These are phyloP conservation scores for Colletotrichum truncatum DNA, from an alignment of 2,329 filamentous ascomycete species.

Conservation along the genomic window DNA sequence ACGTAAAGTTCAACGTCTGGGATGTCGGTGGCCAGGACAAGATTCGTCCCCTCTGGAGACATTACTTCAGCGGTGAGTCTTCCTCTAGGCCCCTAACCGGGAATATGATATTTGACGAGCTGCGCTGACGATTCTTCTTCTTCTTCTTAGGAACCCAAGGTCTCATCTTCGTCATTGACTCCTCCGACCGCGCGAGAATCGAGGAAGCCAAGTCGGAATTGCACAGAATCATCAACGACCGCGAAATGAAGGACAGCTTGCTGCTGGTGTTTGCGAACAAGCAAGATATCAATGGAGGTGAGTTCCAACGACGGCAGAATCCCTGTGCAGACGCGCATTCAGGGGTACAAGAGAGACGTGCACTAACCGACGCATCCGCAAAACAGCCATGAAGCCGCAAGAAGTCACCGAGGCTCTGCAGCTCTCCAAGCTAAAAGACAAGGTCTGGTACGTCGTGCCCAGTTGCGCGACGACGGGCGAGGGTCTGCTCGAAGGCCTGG, in stretches of 20 bases:
- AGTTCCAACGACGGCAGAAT: background rate
- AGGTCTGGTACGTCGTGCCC: conserved; percentile 86
- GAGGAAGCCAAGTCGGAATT: conserved; percentile 93
- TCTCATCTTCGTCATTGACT: conserved; percentile 98
- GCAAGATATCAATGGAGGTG: conserved; percentile 90
- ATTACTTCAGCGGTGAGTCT: conserved; percentile 85
- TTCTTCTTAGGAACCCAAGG: conserved; percentile 83
- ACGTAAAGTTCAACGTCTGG: conserved; percentile 99
- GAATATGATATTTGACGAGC: background rate
- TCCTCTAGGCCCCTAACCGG: background rate
- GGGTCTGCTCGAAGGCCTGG: conserved; percentile 82
- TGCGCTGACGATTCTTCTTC: background rate
- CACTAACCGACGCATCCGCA: conserved; percentile 8
- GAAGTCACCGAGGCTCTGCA: conserved; percentile 83
- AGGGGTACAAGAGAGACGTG: background rate
- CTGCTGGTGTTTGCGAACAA: conserved; percentile 98
- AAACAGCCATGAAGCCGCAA: conserved; percentile 77
- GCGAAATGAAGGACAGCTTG: conserved; percentile 96
- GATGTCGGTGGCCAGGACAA: conserved; percentile 99
- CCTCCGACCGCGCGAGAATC: conserved; percentile 88
- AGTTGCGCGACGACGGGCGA: conserved; percentile 85
- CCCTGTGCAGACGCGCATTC: too few relatives aligned
- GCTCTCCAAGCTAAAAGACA: conserved; percentile 81
- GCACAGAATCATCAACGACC: conserved; percentile 96
- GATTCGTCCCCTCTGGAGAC: conserved; percentile 95